phyloP scores from a whole-genome alignment of 2,329 filamentous ascomycete species.

The Sclerotinia glacialis region DNA sequence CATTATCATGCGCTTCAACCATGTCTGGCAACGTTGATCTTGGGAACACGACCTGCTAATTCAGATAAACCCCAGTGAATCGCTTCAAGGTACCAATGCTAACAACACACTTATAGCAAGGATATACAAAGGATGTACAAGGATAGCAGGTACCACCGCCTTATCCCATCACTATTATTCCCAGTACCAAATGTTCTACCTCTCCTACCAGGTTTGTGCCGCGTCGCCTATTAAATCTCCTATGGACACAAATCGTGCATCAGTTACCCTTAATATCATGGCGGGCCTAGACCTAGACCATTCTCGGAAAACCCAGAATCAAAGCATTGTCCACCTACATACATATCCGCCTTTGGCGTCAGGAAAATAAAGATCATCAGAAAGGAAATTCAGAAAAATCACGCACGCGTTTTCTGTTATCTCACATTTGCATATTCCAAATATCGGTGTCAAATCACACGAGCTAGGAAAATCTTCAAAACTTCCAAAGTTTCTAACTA shows the following conservation, averaged over 20 bases:
- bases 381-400: conserved; percentile 16
- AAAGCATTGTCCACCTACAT: conserved; percentile 18
- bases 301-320: conserved; percentile 3
- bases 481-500: neutral
- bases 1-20: conserved; percentile 22
- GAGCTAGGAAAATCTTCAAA: neutral
- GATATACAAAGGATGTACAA: conserved; percentile 22
- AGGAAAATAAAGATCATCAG: conserved; percentile 18
- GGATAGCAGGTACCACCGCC: conserved; percentile 22
- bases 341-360: conserved; percentile 18
- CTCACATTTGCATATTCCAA: neutral
- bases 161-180: conserved; percentile 17
- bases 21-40: conserved; percentile 22
- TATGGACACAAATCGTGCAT: conserved; percentile 21
- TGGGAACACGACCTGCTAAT: conserved; percentile 20
- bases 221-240: conserved; percentile 23
- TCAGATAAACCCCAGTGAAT: conserved; percentile 16
- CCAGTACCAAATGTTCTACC: conserved; percentile 17
- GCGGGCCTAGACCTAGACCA: conserved; percentile 17
- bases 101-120: conserved; percentile 12
- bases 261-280: conserved; percentile 11
- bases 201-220: conserved; percentile 19
- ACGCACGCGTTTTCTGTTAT: neutral
- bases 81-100: conserved; percentile 13
- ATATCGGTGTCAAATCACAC: conserved; percentile 1